These are phyloP conservation scores for Glonium stellatum DNA, from an alignment of 495 filamentous ascomycete species.

Conservation along the genomic window DNA sequence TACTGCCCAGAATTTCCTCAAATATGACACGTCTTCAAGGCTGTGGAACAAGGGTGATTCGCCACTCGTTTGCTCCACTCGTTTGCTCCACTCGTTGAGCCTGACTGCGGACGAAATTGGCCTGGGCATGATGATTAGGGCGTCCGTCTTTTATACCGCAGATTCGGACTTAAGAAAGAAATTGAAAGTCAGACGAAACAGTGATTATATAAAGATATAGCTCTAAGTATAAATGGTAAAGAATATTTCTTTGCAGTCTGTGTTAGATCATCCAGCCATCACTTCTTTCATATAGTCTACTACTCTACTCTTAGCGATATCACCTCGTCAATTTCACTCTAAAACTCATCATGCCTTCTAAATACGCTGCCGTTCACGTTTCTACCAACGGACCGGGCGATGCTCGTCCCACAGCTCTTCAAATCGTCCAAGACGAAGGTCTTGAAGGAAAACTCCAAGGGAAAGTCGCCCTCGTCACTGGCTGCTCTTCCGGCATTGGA, in stretches of 20 bases:
- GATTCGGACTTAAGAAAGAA: background rate
- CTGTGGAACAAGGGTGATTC: too few species aligned
- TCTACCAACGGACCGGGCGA: constrained; percentile 38
- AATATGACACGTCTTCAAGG: too few species aligned
- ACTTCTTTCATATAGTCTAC: background rate
- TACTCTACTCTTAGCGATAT: background rate
- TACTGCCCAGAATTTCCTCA: too few species aligned
- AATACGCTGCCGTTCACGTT: constrained; percentile 13
- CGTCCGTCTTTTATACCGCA: background rate
- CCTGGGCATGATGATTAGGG: background rate
- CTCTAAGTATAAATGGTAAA: background rate
- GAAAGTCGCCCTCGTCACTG: constrained; percentile 62
- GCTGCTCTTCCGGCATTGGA: constrained; percentile 54
- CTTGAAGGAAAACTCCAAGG: constrained; percentile 17
- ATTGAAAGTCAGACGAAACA: background rate
- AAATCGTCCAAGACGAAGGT: constrained; percentile 35
- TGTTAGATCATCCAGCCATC: background rate
- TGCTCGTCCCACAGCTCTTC: constrained; percentile 41
- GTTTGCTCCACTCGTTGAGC: too few species aligned
- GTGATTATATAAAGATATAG: background rate
- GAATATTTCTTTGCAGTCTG: background rate
- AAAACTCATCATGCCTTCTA: background rate
- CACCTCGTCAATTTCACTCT: background rate
- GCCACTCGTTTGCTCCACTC: too few species aligned
- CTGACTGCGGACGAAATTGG: background rate